Percentiles rank a stretch among this genome's conserved stretches.
These are phyloP conservation scores for Sporisorium scitamineum DNA, from an alignment of 1,284 basidiomycete genomes.

Conservation along the genomic window DNA sequence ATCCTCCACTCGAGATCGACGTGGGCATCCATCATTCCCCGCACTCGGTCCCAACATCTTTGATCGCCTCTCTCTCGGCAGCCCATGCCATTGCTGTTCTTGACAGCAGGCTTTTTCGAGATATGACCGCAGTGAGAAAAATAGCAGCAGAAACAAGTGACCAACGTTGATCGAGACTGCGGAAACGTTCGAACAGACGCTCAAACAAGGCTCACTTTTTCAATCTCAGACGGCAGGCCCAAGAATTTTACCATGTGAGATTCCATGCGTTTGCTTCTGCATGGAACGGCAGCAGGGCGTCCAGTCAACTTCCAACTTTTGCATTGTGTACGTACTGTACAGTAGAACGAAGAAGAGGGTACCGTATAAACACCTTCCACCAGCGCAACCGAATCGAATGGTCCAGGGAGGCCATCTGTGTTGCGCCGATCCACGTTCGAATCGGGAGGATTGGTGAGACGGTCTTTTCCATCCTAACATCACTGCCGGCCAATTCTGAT, in stretches of 20 bases:
- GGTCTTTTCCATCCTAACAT: not conserved
- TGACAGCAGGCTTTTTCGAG: not conserved
- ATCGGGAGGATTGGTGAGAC: not conserved
- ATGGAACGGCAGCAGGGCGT: conserved; percentile 1
- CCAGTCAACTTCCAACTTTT: conserved; percentile 7
- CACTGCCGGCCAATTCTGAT: conserved; percentile 8
- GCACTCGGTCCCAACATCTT: not conserved
- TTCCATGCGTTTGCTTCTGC: not conserved
- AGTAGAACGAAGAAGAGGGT: too few relatives aligned
- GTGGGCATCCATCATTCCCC: not conserved
- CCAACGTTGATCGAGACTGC: too few relatives aligned
- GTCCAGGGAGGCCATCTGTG: not conserved
- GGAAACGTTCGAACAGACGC: not conserved
- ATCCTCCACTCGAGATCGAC: conserved; percentile 9
- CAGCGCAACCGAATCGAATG: too few relatives aligned
- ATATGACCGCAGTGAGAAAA: too few relatives aligned
- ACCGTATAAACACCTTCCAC: too few relatives aligned
- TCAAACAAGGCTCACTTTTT: not conserved
- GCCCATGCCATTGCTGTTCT: not conserved
- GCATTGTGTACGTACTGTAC: too few relatives aligned
- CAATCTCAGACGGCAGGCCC: conserved; percentile 3
- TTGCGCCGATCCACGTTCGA: conserved; percentile 2
- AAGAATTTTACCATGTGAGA: not conserved
- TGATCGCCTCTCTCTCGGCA: conserved; percentile 1
- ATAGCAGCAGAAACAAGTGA: too few relatives aligned